Conservation (phyloP, 176 grass and related monocot species). For the Themeda triandra region DNA sequence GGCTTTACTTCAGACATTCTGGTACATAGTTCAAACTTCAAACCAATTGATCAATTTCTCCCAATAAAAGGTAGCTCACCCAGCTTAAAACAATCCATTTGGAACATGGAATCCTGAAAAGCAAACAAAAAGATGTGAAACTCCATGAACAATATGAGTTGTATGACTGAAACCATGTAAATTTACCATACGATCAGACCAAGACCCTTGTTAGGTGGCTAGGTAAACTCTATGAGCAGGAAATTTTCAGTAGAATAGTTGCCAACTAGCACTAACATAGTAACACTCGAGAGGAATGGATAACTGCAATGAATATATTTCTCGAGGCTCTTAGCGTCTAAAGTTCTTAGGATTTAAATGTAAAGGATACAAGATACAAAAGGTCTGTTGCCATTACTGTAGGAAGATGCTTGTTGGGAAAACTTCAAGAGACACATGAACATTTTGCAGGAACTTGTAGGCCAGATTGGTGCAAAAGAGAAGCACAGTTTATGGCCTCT, state of each 20-base stretch:
- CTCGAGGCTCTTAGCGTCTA: not conserved
- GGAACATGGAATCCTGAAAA: constrained; percentile 23
- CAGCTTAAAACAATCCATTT: constrained; percentile 8
- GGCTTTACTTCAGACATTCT: constrained; percentile 41
- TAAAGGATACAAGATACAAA: not conserved
- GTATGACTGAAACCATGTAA: not conserved
- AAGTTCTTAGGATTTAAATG: not conserved
- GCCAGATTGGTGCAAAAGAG: constrained; percentile 1
- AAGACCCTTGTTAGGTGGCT: not conserved
- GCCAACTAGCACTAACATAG: not conserved
- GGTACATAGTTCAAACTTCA: constrained; percentile 37
- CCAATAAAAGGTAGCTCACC: not conserved
- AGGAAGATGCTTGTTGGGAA: not conserved
- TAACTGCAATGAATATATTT: not conserved
- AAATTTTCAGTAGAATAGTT: not conserved
- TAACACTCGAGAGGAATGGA: not conserved
- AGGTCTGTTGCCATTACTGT: not conserved
- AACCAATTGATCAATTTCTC: constrained; percentile 39
- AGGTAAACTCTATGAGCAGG: not conserved
- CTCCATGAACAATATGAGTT: not conserved
- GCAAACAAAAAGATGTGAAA: constrained; percentile 1
- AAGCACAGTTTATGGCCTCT: not conserved
- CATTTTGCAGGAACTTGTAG: constrained; percentile 2
- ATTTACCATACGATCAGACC: not conserved
- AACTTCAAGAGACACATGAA: constrained; percentile 1